A percentile compares a stretch with the other conserved stretches of the same genome.
phyloP scores from a whole-genome alignment of 257 asterid genomes.

The Linaria vulgaris region DNA sequence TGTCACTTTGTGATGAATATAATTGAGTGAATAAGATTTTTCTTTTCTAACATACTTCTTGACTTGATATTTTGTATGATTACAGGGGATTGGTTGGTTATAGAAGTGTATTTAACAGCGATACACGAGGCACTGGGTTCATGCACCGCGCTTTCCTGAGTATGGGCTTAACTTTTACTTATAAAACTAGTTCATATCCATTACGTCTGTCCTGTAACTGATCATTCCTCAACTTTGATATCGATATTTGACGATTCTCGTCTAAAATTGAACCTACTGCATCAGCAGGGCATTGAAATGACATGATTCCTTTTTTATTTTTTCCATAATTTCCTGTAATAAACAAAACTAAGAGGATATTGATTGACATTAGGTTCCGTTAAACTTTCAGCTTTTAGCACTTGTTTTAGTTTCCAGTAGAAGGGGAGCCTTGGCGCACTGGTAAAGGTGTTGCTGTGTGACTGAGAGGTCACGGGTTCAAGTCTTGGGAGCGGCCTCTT shows the following conservation, averaged over 20 bases:
- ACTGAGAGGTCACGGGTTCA: too few species aligned
- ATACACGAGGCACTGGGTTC: conserved; percentile 95
- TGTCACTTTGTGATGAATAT: conserved; percentile 7
- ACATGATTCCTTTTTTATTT: too few species aligned
- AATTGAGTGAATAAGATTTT: conserved; percentile 1
- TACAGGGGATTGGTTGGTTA: conserved; percentile 95
- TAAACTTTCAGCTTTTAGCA: neutral
- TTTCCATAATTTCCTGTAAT: too few species aligned
- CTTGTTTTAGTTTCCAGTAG: conserved; percentile 1
- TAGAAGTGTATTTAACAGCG: conserved; percentile 95
- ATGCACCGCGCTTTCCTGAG: conserved; percentile 99
- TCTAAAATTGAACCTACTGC: neutral
- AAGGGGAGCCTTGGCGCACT: too few species aligned
- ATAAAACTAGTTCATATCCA: conserved; percentile 4
- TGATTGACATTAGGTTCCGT: neutral
- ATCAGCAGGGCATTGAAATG: too few species aligned
- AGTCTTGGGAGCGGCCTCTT: too few species aligned
- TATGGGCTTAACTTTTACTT: conserved; percentile 35
- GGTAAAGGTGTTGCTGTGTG: too few species aligned
- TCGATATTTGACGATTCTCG: conserved; percentile 2
- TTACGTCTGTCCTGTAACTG: conserved; percentile 6
- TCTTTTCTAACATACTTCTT: neutral
- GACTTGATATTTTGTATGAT: conserved; percentile 21
- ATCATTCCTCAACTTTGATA: conserved; percentile 7
- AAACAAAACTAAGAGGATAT: neutral